Base-by-base conservation (phyloP, 768 basidiomycete species). In the Trametes punicea region DNA sequence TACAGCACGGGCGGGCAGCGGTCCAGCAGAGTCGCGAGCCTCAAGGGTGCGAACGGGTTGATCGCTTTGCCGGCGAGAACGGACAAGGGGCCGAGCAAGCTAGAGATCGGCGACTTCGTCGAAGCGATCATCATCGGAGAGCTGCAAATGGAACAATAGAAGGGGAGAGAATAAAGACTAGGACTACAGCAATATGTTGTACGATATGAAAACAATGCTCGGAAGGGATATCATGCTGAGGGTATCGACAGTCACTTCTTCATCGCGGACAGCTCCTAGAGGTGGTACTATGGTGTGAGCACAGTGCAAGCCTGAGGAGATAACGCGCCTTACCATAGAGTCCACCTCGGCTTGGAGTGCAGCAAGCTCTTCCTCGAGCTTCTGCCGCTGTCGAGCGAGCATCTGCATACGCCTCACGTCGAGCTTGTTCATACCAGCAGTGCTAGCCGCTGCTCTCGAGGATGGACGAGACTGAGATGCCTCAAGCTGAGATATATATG, bases 1-100 rank as follows among this genome's bases (percentile, higher is more conserved):
- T 81, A 76, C 61, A 92, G 87, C 51, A 95, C 93, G 0, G 93
- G 93, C 21, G 90, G 91, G 0, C 93, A 96, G 67, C 76, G 92
- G 6, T 93, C 91, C 16, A 90, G 88, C 64, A 77, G 90, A 21
- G 85, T 88, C 4, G 87, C 87, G 11, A 93, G 91, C 62, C 64
- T 96, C 46, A 84, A 79, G 38, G 87, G 86, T 2, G 90, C 91
- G 15, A 93, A 94, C 67, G 92, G 84, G 2, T 71, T 95, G 39
- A 82, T 88, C 0, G 77, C 85, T 20, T 67, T 94, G 20, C 92
- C 91, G 2, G 68, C 75, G 68, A 61, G 40, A 67, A 71, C 6
- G 63, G 66, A 47, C 57, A 60, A 51, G 7, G 71, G 70, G 10
- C 69, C 68, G n/a, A 65, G 65, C 18, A 68, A 65, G 26, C 55